Evolutionary conservation across 306 rosid genomes (phyloP), one percentile per base, ranked within the genome.

Genomic region (Lotus japonicus): DNA sequence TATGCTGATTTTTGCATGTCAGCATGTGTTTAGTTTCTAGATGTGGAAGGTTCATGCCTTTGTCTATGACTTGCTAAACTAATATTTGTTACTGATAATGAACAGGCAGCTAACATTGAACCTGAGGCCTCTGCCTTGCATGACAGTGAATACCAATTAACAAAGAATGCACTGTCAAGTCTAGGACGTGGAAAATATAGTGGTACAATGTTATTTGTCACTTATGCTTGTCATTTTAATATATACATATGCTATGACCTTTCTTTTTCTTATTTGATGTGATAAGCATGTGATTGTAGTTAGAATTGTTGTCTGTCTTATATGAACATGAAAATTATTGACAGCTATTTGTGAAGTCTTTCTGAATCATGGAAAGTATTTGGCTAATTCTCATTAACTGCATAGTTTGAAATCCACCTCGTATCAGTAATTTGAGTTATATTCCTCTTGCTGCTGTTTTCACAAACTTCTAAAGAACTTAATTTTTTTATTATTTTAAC

Each of bases 21-120:
- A 21, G 50, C 39, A 60, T 23, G 10, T 61, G 41, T 64, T 66
- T 53, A 49, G 31, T 41, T 21, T 66, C 14, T 58, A n/a, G 44
- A 56, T 50, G 12, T 51, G 53, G 19, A 31, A 44, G 15, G 41
- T 64, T 54, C 42, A 12, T 64, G 73, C 17, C 49, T 26, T 26
- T 64, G n/a, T 28, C 19, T 53, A 42, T n/a, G 38, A 38, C 66
- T 78, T 65, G 61, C 80, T 71, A 17, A 26, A 72, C 17, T 66
- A 54, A 26, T 52, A 6, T 44, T 50, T 54, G 9, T 76, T 62
- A 50, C 73, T 79, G 43, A 68, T 77, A 63, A 57, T 79, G 51
- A 78, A 75, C 87, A 94, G 99, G 99, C 95, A 38, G 90, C 90
- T 71, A 90, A 90, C 80, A 72, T 85, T 72, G 99, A 94, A 77